Evolutionary conservation across 345 rosid species (phyloP).

Genomic region (Cardamine occulta): DNA sequence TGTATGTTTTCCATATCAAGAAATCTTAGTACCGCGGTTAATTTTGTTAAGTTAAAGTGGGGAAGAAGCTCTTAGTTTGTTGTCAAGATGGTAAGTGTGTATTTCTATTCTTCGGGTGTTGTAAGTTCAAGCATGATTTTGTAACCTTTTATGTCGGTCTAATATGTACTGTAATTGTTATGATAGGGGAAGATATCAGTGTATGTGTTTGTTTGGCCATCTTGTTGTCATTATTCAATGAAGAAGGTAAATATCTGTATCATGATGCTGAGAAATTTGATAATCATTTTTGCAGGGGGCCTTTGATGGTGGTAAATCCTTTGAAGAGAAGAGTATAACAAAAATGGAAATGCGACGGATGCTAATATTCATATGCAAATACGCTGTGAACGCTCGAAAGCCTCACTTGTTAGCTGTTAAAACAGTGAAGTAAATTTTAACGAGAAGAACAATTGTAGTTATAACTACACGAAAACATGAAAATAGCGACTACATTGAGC

Average conservation of each 20-base stretch:
- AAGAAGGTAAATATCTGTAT: constrained; percentile 55
- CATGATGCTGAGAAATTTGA: constrained; percentile 18
- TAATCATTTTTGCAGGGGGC: constrained; percentile 49
- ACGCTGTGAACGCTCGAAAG: constrained; percentile 66
- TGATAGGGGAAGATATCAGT: constrained; percentile 87
- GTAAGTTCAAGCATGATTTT: constrained; percentile 2
- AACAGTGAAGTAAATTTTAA: too few relatives aligned
- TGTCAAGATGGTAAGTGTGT: constrained; percentile 70
- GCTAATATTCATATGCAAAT: constrained; percentile 74
- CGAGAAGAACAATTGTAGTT: too few relatives aligned
- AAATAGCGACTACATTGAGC: too few relatives aligned
- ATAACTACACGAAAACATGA: too few relatives aligned
- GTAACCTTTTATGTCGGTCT: neutral
- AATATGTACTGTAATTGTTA: constrained; percentile 26
- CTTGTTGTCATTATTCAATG: constrained; percentile 63
- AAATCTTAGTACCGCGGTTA: constrained; percentile 66
- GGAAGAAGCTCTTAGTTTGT: constrained; percentile 71
- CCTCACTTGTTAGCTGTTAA: too few relatives aligned
- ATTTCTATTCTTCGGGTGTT: neutral
- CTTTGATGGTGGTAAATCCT: constrained; percentile 66
- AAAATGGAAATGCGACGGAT: constrained; percentile 77
- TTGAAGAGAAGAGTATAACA: constrained; percentile 49
- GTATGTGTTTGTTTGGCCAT: constrained; percentile 82
- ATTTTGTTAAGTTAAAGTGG: constrained; percentile 57
- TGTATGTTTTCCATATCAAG: constrained; percentile 52